Percentiles rank a stretch among this genome's conserved stretches.
phyloP scores from a whole-genome alignment of 163 green algal species.

The Chlamydomonas reinhardtii region DNA sequence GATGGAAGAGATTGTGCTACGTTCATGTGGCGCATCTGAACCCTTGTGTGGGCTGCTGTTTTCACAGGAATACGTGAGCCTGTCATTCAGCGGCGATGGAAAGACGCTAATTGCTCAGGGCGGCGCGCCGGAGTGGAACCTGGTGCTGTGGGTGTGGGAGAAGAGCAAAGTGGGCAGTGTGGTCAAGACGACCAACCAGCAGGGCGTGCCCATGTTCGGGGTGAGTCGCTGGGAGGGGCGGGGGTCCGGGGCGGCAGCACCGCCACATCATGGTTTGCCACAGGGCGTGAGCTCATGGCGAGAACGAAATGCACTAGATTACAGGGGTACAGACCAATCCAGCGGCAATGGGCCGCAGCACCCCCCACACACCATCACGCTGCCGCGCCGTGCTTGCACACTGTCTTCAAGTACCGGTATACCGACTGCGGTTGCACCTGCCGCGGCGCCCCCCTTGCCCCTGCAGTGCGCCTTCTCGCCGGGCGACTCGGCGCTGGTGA shows the following conservation, averaged over 20 bases:
- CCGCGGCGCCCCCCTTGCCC: neutral
- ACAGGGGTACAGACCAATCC: no score
- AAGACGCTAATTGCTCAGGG: slow-evolving; percentile 86
- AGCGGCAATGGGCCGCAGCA: no score
- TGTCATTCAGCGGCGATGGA: slow-evolving; percentile 88
- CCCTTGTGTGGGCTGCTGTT: no score
- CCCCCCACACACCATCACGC: no score
- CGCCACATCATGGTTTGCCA: no score
- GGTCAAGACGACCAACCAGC: slow-evolving; percentile 73
- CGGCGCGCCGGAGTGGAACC: slow-evolving; percentile 88
- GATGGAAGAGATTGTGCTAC: neutral
- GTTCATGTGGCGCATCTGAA: no score
- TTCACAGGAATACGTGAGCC: slow-evolving; percentile 85
- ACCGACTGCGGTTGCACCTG: no score
- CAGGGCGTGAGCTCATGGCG: no score
- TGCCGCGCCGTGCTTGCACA: no score
- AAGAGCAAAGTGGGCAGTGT: slow-evolving; percentile 84
- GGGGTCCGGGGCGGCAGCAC: neutral
- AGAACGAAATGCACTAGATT: no score
- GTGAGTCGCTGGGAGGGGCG: slow-evolving; percentile 51
- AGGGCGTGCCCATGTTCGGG: slow-evolving; percentile 70
- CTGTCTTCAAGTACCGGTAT: no score
- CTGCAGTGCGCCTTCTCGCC: slow-evolving; percentile 67
- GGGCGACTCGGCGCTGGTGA: slow-evolving; percentile 55
- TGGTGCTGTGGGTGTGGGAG: slow-evolving; percentile 93